Percentiles rank a stretch among this genome's conserved stretches.
Conservation (phyloP, 1,139 yeast species). For the Groenewaldozyma auringiensis region DNA sequence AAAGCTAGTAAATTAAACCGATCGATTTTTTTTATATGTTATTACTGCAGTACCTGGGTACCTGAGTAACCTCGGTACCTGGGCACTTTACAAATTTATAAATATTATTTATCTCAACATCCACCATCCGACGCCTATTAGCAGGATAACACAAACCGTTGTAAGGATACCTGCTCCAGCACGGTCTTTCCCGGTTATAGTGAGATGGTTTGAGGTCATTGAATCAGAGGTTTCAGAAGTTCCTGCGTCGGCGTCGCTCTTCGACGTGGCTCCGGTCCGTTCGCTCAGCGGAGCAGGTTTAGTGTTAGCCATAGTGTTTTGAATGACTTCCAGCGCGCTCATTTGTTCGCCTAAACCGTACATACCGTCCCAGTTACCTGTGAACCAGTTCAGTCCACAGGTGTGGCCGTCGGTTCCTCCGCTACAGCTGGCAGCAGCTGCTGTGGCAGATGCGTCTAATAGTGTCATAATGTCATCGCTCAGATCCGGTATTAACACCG, state of each 20-base stretch:
- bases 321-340: slow-evolving; percentile 74
- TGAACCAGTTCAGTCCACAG: slow-evolving; percentile 78
- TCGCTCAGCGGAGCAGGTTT: slow-evolving; percentile 45
- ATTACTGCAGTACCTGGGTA: too few relatives aligned
- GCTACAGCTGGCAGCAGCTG: slow-evolving; percentile 73
- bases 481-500: slow-evolving; percentile 61
- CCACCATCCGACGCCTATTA: slow-evolving; percentile 69
- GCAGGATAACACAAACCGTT: slow-evolving; percentile 54
- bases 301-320: slow-evolving; percentile 50
- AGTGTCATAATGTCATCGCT: slow-evolving; percentile 43
- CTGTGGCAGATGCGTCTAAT: slow-evolving; percentile 58
- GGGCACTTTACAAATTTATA: too few relatives aligned
- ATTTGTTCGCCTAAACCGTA: slow-evolving; percentile 95
- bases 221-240: slow-evolving; percentile 20
- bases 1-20: too few relatives aligned
- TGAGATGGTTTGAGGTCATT: slow-evolving; percentile 20
- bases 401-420: slow-evolving; percentile 89
- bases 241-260: slow-evolving; percentile 31
- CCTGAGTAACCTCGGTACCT: too few relatives aligned
- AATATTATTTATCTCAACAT: slow-evolving; percentile 34
- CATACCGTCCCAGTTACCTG: slow-evolving; percentile 62
- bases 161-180: slow-evolving; percentile 90
- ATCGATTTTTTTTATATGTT: too few relatives aligned
- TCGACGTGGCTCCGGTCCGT: slow-evolving; percentile 45
- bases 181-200: slow-evolving; percentile 43